phyloP scores from a whole-genome alignment of 129 eudicot genomes.

The Flaveria bidentis region DNA sequence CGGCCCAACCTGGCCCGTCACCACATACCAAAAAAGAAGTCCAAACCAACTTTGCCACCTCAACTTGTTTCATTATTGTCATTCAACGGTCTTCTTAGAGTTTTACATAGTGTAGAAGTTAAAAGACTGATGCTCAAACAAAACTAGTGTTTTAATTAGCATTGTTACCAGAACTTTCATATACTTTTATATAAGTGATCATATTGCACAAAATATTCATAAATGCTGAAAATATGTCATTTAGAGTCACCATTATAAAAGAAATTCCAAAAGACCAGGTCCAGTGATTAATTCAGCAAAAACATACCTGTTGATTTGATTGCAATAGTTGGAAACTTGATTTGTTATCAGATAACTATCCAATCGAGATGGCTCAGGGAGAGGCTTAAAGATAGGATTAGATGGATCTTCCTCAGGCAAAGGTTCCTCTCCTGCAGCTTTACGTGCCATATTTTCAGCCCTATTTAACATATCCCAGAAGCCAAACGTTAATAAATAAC shows the following conservation, averaged over 20 bases:
- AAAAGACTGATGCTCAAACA: neutral
- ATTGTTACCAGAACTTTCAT: neutral
- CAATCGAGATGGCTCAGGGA: constrained; percentile 89
- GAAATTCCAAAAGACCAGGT: neutral
- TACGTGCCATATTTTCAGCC: constrained; percentile 88
- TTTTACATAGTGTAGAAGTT: neutral
- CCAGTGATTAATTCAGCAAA: neutral
- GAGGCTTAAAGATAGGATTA: constrained; percentile 81
- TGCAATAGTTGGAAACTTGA: constrained; percentile 92
- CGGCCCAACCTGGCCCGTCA: neutral
- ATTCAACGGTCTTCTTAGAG: neutral
- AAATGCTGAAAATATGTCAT: neutral
- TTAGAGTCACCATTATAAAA: neutral
- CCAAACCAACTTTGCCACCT: neutral
- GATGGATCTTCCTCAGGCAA: constrained; percentile 98
- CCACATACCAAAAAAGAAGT: neutral
- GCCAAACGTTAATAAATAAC: neutral
- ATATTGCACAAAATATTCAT: constrained; percentile 1
- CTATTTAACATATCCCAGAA: constrained; percentile 39
- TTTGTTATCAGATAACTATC: constrained; percentile 92
- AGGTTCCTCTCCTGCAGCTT: constrained; percentile 96
- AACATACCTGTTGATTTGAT: constrained; percentile 89
- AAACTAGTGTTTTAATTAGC: neutral
- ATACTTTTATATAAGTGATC: neutral
- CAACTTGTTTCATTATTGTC: neutral